Evolutionary conservation across 1,139 yeast species (phyloP), one percentile per base, ranked within the genome.

Genomic region (Magnusiomyces clavatus): DNA sequence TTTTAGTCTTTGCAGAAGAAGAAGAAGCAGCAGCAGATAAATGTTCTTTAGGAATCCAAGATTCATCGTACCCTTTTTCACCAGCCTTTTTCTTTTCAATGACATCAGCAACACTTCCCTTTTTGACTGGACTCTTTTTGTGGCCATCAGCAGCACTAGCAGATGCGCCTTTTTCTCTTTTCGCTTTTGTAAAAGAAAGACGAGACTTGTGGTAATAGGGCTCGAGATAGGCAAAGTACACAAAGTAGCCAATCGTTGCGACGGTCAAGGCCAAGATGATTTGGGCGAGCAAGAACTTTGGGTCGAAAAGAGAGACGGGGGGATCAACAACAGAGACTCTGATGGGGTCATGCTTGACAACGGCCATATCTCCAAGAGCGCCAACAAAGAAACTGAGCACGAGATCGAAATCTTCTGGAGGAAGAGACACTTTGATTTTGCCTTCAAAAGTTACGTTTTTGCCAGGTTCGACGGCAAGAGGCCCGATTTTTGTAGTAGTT

Each of bases 241-340:
- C 51, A 54, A 70, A 63, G 65, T 82, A 84, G 45, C 71, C 81
- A 46, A 76, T 61, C 38, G 72, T 79, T 48, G 71, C 82, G 42
- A 82, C 56, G 12, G 84, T 68, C 19, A 71, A 77, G 12, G 72
- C 61, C 58, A 86, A 71, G 38, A 86, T 63, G 16, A 80, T 52
- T 63, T 81, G 84, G 60, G 84, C 76, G 47, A 85, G 67, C 56
- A 87, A 67, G 63, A 87, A 77, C 66, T 84, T 81, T 34, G 90
- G 92, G 65, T 86, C 80, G 69, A 84, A 82, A 54, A 83, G 59
- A 0, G 95, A 83, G 60, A 88, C 72, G 51, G 83, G 76, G 40
- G 77, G 77, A 60, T 88, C 95, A n/a, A 68, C 67, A 56, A 88
- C 77, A 37, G 73, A 67, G 42, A 86, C 72, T 57, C 82, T 71